Conservation (phyloP, 345 rosid species). For the Eucalyptus pumila region DNA sequence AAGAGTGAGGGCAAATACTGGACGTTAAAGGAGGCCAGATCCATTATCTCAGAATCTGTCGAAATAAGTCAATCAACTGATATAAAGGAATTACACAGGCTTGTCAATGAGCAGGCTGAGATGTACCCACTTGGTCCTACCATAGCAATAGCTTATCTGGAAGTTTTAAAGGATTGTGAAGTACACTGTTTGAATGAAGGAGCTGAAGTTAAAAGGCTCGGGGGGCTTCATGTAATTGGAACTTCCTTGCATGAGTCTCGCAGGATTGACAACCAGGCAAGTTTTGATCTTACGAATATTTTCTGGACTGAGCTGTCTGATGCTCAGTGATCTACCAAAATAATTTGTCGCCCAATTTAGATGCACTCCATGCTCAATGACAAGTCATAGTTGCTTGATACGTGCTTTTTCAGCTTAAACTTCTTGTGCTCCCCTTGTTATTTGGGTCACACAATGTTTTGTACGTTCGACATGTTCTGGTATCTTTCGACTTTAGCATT, state of each 20-base stretch:
- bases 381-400: not conserved
- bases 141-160: conserved; percentile 74
- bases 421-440: not conserved
- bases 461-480: not conserved
- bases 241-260: conserved; percentile 96
- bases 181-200: conserved; percentile 77
- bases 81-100: conserved; percentile 44
- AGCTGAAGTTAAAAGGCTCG: conserved; percentile 84
- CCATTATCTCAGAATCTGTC: conserved; percentile 55
- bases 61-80: conserved; percentile 75
- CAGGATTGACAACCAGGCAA: conserved; percentile 94
- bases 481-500: not conserved
- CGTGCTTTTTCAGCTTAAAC: not conserved
- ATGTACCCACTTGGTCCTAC: conserved; percentile 90
- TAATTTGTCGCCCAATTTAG: not conserved
- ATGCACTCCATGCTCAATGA: not conserved
- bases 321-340: not conserved
- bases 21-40: conserved; percentile 64
- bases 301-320: not conserved
- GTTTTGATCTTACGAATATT: not conserved
- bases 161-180: conserved; percentile 85
- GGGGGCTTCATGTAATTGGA: conserved; percentile 95
- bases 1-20: conserved; percentile 84
- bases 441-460: not conserved
- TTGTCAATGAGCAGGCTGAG: conserved; percentile 72